Conservation (phyloP, 805 yeast genomes). For the Saturnispora zaruensis region DNA sequence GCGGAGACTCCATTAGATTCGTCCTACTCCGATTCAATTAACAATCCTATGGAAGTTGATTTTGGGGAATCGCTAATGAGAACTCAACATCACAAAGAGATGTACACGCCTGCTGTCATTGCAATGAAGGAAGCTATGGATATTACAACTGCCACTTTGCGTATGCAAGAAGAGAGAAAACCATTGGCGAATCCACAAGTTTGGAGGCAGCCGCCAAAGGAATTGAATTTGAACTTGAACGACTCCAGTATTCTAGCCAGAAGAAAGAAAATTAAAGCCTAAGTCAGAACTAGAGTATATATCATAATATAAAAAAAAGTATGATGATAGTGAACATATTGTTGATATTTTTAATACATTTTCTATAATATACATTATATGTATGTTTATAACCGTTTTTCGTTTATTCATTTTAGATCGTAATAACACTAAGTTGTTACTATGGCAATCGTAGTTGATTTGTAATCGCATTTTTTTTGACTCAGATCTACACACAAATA, state of each 20-base stretch:
- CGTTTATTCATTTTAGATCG: background rate
- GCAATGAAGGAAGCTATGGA: slow-evolving; percentile 55
- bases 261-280: slow-evolving; percentile 16
- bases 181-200: background rate
- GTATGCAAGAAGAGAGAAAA: slow-evolving; percentile 43
- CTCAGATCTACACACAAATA: background rate
- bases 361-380: background rate
- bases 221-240: slow-evolving; percentile 39
- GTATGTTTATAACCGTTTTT: background rate
- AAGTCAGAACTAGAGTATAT: background rate
- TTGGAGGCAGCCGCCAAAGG: slow-evolving; percentile 10
- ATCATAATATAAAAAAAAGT: background rate
- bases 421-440: background rate
- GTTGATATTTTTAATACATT: background rate
- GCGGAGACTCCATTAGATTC: background rate
- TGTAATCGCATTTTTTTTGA: background rate
- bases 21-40: background rate
- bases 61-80: slow-evolving; percentile 6
- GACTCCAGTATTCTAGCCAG: slow-evolving; percentile 49
- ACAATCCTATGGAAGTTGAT: slow-evolving; percentile 3
- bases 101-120: slow-evolving; percentile 50
- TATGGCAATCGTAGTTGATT: background rate
- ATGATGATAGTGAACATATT: background rate
- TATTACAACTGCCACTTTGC: slow-evolving; percentile 44
- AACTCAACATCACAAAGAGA: slow-evolving; percentile 15